A percentile compares a stretch with the other conserved stretches of the same genome.
Evolutionary conservation across 306 rosid species (phyloP).

Genomic region (Nissolia schottii): DNA sequence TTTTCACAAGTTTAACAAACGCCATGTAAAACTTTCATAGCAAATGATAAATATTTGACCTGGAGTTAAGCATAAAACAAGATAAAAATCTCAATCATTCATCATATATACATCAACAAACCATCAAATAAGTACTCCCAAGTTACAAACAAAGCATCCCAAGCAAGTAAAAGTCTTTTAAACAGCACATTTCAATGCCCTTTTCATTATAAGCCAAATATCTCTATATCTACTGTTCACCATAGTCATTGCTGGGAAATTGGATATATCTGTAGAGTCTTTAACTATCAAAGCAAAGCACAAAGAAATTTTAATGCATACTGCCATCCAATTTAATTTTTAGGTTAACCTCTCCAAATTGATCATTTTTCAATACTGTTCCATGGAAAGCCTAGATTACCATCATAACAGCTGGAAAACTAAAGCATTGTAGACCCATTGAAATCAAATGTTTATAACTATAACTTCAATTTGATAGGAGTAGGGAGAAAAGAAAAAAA

Average conservation of each 20-base stretch:
- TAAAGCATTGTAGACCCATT: background rate
- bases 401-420: background rate
- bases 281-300: slow-evolving; percentile 6
- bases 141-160: slow-evolving; percentile 16
- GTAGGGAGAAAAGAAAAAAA: background rate
- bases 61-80: background rate
- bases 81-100: slow-evolving; percentile 3
- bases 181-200: slow-evolving; percentile 11
- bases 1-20: background rate
- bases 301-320: background rate
- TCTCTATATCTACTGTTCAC: background rate
- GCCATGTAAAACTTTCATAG: background rate
- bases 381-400: background rate
- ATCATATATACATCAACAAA: background rate
- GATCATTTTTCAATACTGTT: background rate
- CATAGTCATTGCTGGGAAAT: background rate
- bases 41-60: background rate
- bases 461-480: background rate
- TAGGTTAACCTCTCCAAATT: slow-evolving; percentile 5
- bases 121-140: background rate
- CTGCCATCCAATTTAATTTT: background rate
- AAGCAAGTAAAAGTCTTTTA: background rate
- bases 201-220: slow-evolving; percentile 9
- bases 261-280: background rate
- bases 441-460: background rate